These are phyloP conservation scores for Boehmeria nivea DNA, from an alignment of 306 rosid genomes.

Conservation along the genomic window DNA sequence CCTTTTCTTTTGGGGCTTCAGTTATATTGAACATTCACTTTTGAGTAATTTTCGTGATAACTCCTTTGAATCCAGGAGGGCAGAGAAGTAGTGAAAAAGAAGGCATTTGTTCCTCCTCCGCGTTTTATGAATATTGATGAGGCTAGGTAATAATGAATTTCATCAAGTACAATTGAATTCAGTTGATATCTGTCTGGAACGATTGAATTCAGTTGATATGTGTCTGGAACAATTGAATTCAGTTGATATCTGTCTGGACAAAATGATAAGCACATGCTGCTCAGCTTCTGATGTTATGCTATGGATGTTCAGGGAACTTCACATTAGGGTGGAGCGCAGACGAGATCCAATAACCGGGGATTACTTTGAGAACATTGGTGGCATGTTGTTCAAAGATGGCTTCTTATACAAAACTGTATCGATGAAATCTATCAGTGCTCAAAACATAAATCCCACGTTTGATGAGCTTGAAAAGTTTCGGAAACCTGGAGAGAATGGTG, in stretches of 20 bases:
- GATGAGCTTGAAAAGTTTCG: slow-evolving; percentile 95
- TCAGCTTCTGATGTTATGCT: slow-evolving; percentile 51
- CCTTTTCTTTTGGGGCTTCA: background rate
- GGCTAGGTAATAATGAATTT: slow-evolving; percentile 59
- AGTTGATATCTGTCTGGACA: no score
- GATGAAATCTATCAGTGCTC: slow-evolving; percentile 75
- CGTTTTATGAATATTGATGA: slow-evolving; percentile 93
- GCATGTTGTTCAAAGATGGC: slow-evolving; percentile 95
- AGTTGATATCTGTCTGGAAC: slow-evolving; percentile 9
- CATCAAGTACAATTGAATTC: slow-evolving; percentile 6
- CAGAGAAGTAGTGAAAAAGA: slow-evolving; percentile 83
- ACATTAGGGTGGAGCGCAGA: slow-evolving; percentile 86
- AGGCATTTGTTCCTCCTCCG: slow-evolving; percentile 98
- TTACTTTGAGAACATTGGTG: slow-evolving; percentile 76
- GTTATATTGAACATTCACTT: background rate
- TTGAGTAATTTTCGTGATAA: slow-evolving; percentile 10
- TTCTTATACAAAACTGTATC: slow-evolving; percentile 85
- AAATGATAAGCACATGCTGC: slow-evolving; percentile 84
- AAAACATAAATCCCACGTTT: slow-evolving; percentile 80
- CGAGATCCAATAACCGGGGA: slow-evolving; percentile 87
- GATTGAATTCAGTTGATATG: no score
- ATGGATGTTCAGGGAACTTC: slow-evolving; percentile 70
- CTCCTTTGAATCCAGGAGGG: slow-evolving; percentile 66
- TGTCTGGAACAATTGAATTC: no score
- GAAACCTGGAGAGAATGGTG: slow-evolving; percentile 87